phyloP scores from a whole-genome alignment of 1,139 yeast genomes.

The Barnettozyma hawaiiensis region DNA sequence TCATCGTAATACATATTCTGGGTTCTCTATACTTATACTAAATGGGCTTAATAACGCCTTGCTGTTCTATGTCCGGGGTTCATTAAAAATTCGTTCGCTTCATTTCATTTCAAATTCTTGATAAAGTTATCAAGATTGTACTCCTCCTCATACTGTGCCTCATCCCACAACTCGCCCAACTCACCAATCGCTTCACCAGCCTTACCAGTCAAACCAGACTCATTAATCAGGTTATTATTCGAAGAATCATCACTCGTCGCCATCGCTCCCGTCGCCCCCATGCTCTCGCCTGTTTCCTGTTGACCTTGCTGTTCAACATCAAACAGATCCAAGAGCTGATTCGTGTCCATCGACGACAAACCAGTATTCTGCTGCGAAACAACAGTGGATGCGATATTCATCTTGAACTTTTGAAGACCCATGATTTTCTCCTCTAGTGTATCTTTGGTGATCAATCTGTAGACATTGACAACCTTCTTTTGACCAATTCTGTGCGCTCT shows the following conservation, averaged over 20 bases:
- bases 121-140: slow-evolving; percentile 90
- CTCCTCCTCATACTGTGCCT: slow-evolving; percentile 92
- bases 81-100: not conserved
- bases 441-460: slow-evolving; percentile 83
- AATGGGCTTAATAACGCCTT: too few species aligned
- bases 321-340: slow-evolving; percentile 85
- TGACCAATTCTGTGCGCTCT: slow-evolving; percentile 98
- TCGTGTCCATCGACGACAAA: slow-evolving; percentile 92
- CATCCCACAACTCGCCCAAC: slow-evolving; percentile 95
- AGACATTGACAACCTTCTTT: slow-evolving; percentile 93
- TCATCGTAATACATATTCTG: not conserved
- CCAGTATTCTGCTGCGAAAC: slow-evolving; percentile 97
- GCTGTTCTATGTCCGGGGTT: too few species aligned
- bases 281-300: slow-evolving; percentile 38
- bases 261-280: too few species aligned
- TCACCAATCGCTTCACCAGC: slow-evolving; percentile 57
- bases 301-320: slow-evolving; percentile 55
- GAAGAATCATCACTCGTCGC: slow-evolving; percentile 32
- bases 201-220: slow-evolving; percentile 36
- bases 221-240: slow-evolving; percentile 31
- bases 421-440: slow-evolving; percentile 96
- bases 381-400: slow-evolving; percentile 94
- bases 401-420: slow-evolving; percentile 96
- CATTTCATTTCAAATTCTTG: slow-evolving; percentile 38
- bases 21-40: too few species aligned